Percentiles rank a stretch among this genome's conserved stretches.
phyloP scores from a whole-genome alignment of 371 early-diverging fungal species.

The Massospora cicadina region DNA sequence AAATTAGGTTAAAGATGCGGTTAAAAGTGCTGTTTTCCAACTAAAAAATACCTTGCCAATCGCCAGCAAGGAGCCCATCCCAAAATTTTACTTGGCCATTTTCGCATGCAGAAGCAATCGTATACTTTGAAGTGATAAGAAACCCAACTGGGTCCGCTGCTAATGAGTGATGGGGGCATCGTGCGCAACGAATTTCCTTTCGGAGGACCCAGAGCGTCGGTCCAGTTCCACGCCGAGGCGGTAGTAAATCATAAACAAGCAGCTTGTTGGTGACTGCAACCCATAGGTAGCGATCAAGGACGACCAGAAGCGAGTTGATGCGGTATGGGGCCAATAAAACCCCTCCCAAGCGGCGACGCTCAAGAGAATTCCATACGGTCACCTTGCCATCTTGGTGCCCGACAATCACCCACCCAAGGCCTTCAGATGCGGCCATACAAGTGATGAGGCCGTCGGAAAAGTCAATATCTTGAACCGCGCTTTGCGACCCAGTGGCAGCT shows the following conservation, averaged over 20 bases:
- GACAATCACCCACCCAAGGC: conserved; percentile 31
- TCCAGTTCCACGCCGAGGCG: conserved; percentile 12
- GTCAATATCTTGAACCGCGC: conserved; percentile 17
- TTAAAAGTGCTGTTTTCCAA: not conserved
- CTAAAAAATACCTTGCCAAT: conserved; percentile 36
- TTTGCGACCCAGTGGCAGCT: conserved; percentile 23
- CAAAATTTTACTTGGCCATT: conserved; percentile 45
- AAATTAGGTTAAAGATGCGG: not conserved
- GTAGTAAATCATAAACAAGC: conserved; percentile 40
- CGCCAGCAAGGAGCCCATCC: conserved; percentile 47
- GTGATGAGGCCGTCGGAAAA: conserved; percentile 38
- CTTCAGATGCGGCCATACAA: conserved; percentile 29
- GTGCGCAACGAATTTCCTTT: conserved; percentile 55
- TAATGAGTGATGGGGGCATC: conserved; percentile 27
- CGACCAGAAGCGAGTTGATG: conserved; percentile 37
- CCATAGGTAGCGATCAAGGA: conserved; percentile 53
- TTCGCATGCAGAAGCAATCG: conserved; percentile 36
- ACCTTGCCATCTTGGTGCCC: conserved; percentile 72
- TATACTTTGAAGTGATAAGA: conserved; percentile 21
- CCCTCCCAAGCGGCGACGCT: conserved; percentile 23
- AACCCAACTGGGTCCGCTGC: conserved; percentile 17
- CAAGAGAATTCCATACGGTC: conserved; percentile 42
- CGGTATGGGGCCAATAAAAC: conserved; percentile 43
- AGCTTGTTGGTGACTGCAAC: conserved; percentile 61
- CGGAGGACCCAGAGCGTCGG: conserved; percentile 31